A percentile compares a stretch with the other conserved stretches of the same genome.
Conservation (phyloP, 2,329 filamentous ascomycete species). For the Trichoderma sp. region DNA sequence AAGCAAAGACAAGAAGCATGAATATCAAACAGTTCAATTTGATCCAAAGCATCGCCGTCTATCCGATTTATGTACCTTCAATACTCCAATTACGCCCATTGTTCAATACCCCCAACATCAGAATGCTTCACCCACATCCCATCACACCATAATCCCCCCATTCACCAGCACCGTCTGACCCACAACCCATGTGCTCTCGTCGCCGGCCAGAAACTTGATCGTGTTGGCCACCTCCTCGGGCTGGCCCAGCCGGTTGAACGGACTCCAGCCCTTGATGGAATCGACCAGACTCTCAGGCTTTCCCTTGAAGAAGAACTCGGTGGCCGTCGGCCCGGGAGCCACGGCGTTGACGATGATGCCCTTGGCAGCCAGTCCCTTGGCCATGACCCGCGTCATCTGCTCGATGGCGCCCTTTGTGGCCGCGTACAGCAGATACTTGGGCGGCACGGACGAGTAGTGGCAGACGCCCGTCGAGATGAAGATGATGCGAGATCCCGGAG, state of each 20-base stretch:
- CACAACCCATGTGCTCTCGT: conserved; percentile 32
- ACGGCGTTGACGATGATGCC: conserved; percentile 53
- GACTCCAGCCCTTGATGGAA: conserved; percentile 38
- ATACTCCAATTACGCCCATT: not conserved
- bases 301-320: conserved; percentile 57
- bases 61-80: no score
- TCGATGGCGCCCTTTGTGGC: conserved; percentile 63
- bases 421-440: conserved; percentile 55
- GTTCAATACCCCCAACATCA: not conserved
- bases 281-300: conserved; percentile 52
- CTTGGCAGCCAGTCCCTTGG: conserved; percentile 57
- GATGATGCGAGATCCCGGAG: conserved; percentile 51
- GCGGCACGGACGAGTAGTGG: conserved; percentile 43
- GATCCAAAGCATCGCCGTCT: no score
- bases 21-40: no score
- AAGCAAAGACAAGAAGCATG: not conserved
- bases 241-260: conserved; percentile 32
- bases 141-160: conserved; percentile 28
- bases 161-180: conserved; percentile 33
- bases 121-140: not conserved
- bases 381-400: conserved; percentile 57
- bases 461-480: conserved; percentile 53
- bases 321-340: conserved; percentile 52
- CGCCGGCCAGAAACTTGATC: conserved; percentile 30
- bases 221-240: conserved; percentile 32